These are phyloP conservation scores for Solanum arcanum DNA, from an alignment of 257 asterid species.

Conservation along the genomic window DNA sequence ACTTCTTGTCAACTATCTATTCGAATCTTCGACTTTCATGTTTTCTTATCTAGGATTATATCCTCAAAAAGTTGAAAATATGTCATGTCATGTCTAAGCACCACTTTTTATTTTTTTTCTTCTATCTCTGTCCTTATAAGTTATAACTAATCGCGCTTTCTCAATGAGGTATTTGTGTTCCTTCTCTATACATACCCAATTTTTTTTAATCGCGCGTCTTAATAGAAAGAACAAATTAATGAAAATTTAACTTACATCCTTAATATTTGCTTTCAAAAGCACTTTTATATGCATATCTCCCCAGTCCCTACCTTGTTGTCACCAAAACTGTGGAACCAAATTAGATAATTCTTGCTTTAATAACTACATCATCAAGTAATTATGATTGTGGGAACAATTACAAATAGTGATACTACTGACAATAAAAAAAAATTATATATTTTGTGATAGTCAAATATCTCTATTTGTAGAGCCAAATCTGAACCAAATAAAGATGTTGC, in stretches of 20 bases:
- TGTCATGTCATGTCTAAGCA: background rate
- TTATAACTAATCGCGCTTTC: background rate
- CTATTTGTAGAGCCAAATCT: too few species aligned
- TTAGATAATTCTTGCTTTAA: background rate
- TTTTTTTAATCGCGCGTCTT: too few species aligned
- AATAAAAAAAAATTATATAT: accelerated
- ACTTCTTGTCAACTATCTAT: background rate
- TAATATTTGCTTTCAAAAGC: background rate
- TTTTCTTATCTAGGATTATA: background rate
- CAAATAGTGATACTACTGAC: background rate
- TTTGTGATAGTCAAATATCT: too few species aligned
- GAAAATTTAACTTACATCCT: background rate
- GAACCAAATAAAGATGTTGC: too few species aligned
- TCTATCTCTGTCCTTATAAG: background rate
- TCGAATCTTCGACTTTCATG: too few species aligned
- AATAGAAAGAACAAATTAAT: too few species aligned
- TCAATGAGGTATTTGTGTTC: background rate
- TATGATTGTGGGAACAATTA: background rate
- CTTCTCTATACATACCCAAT: too few species aligned
- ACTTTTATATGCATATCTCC: background rate
- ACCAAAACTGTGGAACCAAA: background rate
- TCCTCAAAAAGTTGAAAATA: too few species aligned
- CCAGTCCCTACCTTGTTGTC: background rate
- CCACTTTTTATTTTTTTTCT: background rate
- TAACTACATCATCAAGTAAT: background rate